Percentiles rank a stretch among this genome's conserved stretches.
Conservation (phyloP, 140 eudicot genomes). For the Oenanthe javanica region DNA sequence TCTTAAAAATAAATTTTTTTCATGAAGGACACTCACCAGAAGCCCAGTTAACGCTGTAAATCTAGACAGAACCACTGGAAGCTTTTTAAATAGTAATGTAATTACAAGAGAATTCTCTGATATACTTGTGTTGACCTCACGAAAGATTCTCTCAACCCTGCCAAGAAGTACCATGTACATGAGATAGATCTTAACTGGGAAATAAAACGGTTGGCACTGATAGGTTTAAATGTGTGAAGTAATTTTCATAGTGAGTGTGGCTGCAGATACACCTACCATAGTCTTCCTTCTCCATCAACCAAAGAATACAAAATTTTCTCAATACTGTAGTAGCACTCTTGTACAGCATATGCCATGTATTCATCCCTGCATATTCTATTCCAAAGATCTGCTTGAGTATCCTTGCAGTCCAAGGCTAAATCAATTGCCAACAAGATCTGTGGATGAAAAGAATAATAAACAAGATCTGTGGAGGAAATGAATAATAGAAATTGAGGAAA, state of each 20-base stretch:
- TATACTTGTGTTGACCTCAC: conserved; percentile 72
- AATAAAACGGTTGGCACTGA: neutral
- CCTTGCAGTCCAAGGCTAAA: conserved; percentile 93
- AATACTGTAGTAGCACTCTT: conserved; percentile 83
- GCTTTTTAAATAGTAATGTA: conserved; percentile 63
- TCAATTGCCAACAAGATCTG: conserved; percentile 91
- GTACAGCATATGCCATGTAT: conserved; percentile 96
- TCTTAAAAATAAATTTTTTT: neutral
- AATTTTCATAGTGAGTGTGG: neutral
- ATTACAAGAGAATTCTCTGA: conserved; percentile 63
- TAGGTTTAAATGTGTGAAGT: neutral
- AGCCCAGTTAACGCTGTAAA: conserved; percentile 92
- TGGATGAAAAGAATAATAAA: conserved; percentile 10
- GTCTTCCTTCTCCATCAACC: conserved; percentile 90
- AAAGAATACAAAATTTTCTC: conserved; percentile 73
- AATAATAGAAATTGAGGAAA: neutral
- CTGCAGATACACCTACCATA: conserved; percentile 44
- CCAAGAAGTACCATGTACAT: conserved; percentile 14
- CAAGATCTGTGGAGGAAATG: neutral
- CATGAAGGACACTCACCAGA: conserved; percentile 39
- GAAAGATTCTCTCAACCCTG: conserved; percentile 93
- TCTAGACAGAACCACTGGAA: conserved; percentile 68
- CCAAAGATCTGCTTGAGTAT: conserved; percentile 91
- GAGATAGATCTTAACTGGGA: neutral
- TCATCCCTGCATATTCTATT: conserved; percentile 78